Evolutionary conservation across 495 filamentous ascomycete genomes (phyloP).

Genomic region (Patellaria atrata): DNA sequence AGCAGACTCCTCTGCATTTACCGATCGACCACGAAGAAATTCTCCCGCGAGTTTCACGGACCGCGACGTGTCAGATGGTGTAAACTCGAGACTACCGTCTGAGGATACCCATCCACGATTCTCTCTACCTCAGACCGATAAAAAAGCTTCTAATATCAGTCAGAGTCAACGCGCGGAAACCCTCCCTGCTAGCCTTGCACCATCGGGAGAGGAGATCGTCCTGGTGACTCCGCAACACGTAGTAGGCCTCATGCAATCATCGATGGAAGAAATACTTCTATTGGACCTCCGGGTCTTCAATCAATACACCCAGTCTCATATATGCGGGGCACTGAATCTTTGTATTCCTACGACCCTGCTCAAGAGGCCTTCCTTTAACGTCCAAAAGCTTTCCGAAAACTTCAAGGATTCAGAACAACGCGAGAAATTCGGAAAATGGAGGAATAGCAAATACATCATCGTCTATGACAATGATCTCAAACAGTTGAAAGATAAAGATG

Average conservation of each 20-base stretch:
- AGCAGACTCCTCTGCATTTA: constrained; percentile 28
- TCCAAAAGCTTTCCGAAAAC: constrained; percentile 77
- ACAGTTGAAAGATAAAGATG: constrained; percentile 75
- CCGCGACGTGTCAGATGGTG: constrained; percentile 3
- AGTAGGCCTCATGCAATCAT: constrained; percentile 46
- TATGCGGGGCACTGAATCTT: constrained; percentile 69
- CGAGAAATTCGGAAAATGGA: constrained; percentile 64
- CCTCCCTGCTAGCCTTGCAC: constrained; percentile 35
- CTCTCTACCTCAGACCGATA: constrained; percentile 30
- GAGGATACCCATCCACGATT: constrained; percentile 39
- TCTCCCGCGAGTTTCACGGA: constrained; percentile 20
- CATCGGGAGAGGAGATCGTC: constrained; percentile 20
- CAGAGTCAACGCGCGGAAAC: constrained; percentile 40
- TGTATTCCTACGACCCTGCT: constrained; percentile 91
- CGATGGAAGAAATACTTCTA: constrained; percentile 46
- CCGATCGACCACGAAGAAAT: constrained; percentile 24
- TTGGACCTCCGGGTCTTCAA: constrained; percentile 84
- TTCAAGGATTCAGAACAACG: constrained; percentile 65
- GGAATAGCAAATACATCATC: constrained; percentile 54
- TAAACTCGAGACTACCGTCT: constrained; percentile 3
- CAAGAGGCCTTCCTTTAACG: constrained; percentile 80
- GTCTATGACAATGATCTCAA: constrained; percentile 73
- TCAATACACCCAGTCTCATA: constrained; percentile 60
- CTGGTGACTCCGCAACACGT: constrained; percentile 53
- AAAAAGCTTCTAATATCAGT: constrained; percentile 11